Percentiles rank a stretch among this genome's conserved stretches.
Evolutionary conservation across 2,329 filamentous ascomycete genomes (phyloP).

Genomic region (Penicillium decumbens): DNA sequence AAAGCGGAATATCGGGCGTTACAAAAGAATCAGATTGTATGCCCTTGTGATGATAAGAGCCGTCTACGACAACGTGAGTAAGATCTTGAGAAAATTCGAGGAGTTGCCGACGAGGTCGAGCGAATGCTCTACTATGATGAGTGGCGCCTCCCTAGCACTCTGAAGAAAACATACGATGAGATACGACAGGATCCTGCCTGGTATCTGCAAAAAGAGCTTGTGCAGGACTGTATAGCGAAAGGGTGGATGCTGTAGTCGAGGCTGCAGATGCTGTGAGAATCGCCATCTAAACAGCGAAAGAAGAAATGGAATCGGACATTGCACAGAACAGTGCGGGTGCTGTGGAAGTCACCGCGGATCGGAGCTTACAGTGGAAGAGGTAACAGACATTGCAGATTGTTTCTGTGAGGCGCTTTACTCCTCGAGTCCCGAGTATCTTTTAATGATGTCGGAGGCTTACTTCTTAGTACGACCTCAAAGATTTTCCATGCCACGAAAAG

Average conservation of each 20-base stretch:
- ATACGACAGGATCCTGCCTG: conserved; percentile 5
- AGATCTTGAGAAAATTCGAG: too few relatives aligned
- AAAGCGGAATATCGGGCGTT: too few relatives aligned
- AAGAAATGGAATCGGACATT: neutral
- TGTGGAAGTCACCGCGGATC: neutral
- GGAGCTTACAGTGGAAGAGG: neutral
- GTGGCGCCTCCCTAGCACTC: neutral
- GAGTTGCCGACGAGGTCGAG: too few relatives aligned
- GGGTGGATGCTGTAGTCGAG: neutral
- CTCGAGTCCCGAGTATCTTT: neutral
- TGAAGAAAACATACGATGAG: conserved; percentile 1
- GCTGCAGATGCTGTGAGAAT: neutral
- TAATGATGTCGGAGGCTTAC: neutral
- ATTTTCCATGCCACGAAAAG: too few relatives aligned
- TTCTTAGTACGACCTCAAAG: neutral
- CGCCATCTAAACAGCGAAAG: neutral
- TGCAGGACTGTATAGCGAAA: neutral
- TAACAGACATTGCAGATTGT: too few relatives aligned
- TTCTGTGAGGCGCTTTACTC: neutral
- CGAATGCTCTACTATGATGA: too few relatives aligned
- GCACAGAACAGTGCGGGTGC: neutral
- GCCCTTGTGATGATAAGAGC: too few relatives aligned
- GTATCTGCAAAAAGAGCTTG: neutral
- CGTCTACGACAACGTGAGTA: too few relatives aligned
- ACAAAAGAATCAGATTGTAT: too few relatives aligned